Evolutionary conservation across 106 monocot genomes (phyloP).

Genomic region (Iris macrosiphon): DNA sequence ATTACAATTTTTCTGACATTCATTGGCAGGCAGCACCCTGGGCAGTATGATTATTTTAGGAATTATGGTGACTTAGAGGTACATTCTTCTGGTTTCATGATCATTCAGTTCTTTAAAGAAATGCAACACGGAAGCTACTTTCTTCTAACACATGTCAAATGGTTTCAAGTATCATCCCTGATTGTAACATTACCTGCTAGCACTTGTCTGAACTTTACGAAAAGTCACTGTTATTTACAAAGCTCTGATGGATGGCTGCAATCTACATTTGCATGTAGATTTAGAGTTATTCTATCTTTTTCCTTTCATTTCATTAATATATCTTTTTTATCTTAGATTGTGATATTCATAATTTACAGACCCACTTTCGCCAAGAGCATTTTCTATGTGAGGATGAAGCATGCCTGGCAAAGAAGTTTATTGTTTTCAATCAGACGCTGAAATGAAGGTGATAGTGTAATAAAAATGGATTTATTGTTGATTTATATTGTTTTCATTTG

Average conservation of each 20-base stretch:
- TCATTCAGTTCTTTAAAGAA: no score
- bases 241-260: no score
- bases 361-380: slow-evolving; percentile 91
- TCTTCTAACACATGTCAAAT: no score
- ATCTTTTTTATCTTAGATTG: neutral
- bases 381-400: slow-evolving; percentile 80
- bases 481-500: no score
- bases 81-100: neutral
- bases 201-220: no score
- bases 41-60: slow-evolving; percentile 83
- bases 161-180: no score
- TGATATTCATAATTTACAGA: slow-evolving; percentile 22
- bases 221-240: no score
- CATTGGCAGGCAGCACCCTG: slow-evolving; percentile 78
- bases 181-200: no score
- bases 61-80: slow-evolving; percentile 98
- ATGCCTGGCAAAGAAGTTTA: slow-evolving; percentile 85
- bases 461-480: no score
- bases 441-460: slow-evolving; percentile 61
- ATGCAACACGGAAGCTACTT: no score
- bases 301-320: neutral
- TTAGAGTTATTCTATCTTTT: neutral
- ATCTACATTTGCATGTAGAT: neutral
- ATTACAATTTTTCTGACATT: neutral
- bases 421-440: slow-evolving; percentile 82